Conservation (phyloP, 371 early-diverging fungal genomes). For the Lichtheimia hyalospora region DNA sequence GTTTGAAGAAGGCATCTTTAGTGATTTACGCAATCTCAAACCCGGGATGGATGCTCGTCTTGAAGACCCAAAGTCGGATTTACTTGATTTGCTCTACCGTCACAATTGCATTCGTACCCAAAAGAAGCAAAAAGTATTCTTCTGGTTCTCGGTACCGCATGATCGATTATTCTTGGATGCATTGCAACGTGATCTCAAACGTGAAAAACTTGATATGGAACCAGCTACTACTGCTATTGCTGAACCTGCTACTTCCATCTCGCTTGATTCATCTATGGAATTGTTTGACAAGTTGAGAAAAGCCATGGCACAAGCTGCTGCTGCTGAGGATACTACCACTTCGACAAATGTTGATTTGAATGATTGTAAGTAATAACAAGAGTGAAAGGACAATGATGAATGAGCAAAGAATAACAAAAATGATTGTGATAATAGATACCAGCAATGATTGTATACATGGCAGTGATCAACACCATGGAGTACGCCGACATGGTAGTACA, state of each 20-base stretch:
- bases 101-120: slow-evolving; percentile 99
- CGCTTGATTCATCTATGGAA: slow-evolving; percentile 64
- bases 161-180: slow-evolving; percentile 98
- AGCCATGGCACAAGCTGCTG: slow-evolving; percentile 34
- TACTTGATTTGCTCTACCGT: slow-evolving; percentile 97
- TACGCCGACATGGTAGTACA: too few relatives aligned
- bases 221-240: slow-evolving; percentile 73
- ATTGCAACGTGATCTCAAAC: slow-evolving; percentile 97
- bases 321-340: slow-evolving; percentile 11
- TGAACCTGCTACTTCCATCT: slow-evolving; percentile 61
- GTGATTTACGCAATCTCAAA: slow-evolving; percentile 97
- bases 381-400: too few relatives aligned
- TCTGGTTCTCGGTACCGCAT: slow-evolving; percentile 98
- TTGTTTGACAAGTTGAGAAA: slow-evolving; percentile 60
- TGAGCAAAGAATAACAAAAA: too few relatives aligned
- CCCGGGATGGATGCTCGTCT: slow-evolving; percentile 97
- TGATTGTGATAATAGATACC: too few relatives aligned
- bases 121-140: slow-evolving; percentile 99
- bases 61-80: slow-evolving; percentile 95
- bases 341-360: too few relatives aligned
- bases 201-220: slow-evolving; percentile 86
- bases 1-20: slow-evolving; percentile 99
- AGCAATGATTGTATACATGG: too few relatives aligned
- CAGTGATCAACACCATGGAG: too few relatives aligned
- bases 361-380: too few relatives aligned